A percentile compares a stretch with the other conserved stretches of the same genome.
Conservation (phyloP, 352 stramenopile species). For the Phytophthora tentaculata region DNA sequence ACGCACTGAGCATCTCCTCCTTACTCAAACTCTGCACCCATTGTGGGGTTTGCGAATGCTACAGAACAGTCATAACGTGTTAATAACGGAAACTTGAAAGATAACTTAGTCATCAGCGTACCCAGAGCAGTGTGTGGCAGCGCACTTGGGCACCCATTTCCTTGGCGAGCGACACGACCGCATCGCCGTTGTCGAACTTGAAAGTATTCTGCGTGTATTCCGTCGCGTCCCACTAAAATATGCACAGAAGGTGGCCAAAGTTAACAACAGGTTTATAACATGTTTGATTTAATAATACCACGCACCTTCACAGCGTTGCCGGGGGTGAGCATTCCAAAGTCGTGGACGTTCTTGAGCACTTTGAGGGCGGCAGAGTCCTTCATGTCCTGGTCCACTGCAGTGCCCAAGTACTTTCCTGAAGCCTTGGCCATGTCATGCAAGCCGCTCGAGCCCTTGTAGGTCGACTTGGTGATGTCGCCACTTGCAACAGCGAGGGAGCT, state of each 20-base stretch:
- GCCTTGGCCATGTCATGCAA: constrained; percentile 35
- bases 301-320: constrained; percentile 44
- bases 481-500: constrained; percentile 17
- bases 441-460: constrained; percentile 30
- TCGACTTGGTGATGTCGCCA: constrained; percentile 32
- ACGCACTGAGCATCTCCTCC: constrained; percentile 26
- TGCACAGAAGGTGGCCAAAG: neutral
- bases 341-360: constrained; percentile 30
- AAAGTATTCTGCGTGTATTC: constrained; percentile 30
- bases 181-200: constrained; percentile 24
- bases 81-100: neutral
- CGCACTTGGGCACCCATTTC: constrained; percentile 31
- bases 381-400: constrained; percentile 31
- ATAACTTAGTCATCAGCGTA: constrained; percentile 9
- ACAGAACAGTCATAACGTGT: neutral
- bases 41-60: constrained; percentile 36
- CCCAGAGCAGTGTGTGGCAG: constrained; percentile 40
- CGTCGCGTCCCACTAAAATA: constrained; percentile 33
- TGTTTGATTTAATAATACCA: too few relatives aligned
- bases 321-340: constrained; percentile 43
- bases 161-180: constrained; percentile 28
- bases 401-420: constrained; percentile 41
- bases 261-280: neutral
- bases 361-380: constrained; percentile 28
- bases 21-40: constrained; percentile 39